Conservation (phyloP, 2,329 filamentous ascomycete genomes). For the Sporothrix pallida region DNA sequence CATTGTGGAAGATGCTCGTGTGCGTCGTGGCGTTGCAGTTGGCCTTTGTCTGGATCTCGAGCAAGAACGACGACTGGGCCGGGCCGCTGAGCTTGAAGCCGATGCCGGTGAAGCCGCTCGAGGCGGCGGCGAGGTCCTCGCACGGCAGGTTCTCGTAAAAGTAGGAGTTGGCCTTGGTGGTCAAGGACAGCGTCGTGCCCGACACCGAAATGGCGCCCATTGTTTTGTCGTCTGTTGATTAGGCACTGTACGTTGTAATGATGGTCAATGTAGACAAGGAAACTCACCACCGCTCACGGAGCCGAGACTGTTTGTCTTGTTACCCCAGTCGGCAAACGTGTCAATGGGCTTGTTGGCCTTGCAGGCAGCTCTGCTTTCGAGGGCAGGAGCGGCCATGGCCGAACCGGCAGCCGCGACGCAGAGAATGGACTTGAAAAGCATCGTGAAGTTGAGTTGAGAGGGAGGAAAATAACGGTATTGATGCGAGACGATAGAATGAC, state of each 20-base stretch:
- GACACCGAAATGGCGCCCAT: constrained; percentile 52
- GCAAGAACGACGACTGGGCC: constrained; percentile 34
- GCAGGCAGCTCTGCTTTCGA: constrained; percentile 38
- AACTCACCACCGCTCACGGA: constrained; percentile 42
- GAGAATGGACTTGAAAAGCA: constrained; percentile 18
- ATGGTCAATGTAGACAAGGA: constrained; percentile 40
- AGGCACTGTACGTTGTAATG: background rate
- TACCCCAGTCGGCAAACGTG: constrained; percentile 42
- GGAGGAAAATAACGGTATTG: background rate
- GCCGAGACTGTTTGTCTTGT: constrained; percentile 41
- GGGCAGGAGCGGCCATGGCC: constrained; percentile 4
- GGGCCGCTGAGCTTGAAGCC: constrained; percentile 56
- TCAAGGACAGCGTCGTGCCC: constrained; percentile 55
- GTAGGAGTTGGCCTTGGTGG: constrained; percentile 55
- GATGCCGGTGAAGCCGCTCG: constrained; percentile 54
- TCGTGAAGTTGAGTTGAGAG: background rate
- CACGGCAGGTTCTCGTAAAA: constrained; percentile 61
- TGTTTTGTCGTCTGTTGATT: constrained; percentile 41
- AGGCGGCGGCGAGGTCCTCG: constrained; percentile 49
- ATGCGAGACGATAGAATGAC: background rate
- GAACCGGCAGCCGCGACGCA: constrained; percentile 14
- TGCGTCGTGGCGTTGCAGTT: constrained; percentile 46
- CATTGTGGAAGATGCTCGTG: constrained; percentile 35
- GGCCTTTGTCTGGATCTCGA: constrained; percentile 37
- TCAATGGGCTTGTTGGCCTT: constrained; percentile 43